Evolutionary conservation across 2,329 filamentous ascomycete species (phyloP), one percentile per base, ranked within the genome.

Genomic region (Epichloe gansuensis): DNA sequence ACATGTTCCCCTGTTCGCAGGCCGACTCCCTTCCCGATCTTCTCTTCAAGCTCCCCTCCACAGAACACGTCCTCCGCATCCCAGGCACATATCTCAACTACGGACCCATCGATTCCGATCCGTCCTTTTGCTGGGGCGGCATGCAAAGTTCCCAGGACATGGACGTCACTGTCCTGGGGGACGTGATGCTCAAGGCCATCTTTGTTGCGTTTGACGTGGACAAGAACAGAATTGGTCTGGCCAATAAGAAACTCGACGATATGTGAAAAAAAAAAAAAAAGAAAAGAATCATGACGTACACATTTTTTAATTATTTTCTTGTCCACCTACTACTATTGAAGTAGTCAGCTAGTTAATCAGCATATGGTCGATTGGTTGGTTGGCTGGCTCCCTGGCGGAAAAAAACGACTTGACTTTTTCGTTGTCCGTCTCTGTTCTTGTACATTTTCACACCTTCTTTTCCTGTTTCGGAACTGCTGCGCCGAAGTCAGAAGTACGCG

Each of bases 101-200:
- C 59, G 71, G 78, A 1, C 64, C 71, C 13, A 67, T 74, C 25
- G 65, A 73, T 12, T 67, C 73, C 15, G 72, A 74, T 11, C 68
- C 68, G 2, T 73, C 73, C 31, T 73, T 64, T 52, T 93, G 88
- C 74, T 90, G 80, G 65, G 87, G 87, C 51, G 88, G 87, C 47
- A 77, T 94, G 56, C 88, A 93, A 72, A 74, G 69, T 36, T 66
- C 72, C 43, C 67, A 66, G 15, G 62, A 61, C 25, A 59, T 72
- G 48, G 61, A 63, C 2, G 74, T 83, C 56, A 80, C 75, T 52
- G 88, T 94, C 61, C 78, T 90, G 52, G 88, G 88, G 9, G 86
- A 90, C 55, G 74, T 86, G 52, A 87, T 89, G 71, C 75, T 93
- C 58, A 93, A 93, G 78, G 78, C 78, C 51, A 73, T 86, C 56